Base-by-base conservation (phyloP, 768 basidiomycete species). In the Trametes coccinea region DNA sequence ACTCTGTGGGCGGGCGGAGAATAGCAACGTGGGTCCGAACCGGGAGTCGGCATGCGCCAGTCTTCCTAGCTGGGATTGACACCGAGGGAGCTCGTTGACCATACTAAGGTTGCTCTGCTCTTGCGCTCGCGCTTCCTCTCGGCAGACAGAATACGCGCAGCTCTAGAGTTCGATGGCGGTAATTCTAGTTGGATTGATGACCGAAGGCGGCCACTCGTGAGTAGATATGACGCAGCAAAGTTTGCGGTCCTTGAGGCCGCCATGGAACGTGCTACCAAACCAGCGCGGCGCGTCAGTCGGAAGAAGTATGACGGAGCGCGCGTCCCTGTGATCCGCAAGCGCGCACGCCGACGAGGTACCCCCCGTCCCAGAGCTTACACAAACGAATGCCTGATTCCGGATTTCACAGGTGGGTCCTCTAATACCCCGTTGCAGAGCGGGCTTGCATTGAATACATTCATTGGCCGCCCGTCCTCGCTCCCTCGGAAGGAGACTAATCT, bases 141-240 rank as follows among this genome's bases (percentile, higher is more conserved):
- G 53, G 63, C 54, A 46, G 27, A 37, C 45, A n/a, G n/a, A 40
- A 49, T 60, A 56, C 45, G 47, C 60, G 61, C 60, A 59, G 63
- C 63, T 49, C 60, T 53, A 64, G 61, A 53, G 62, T 62, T 67
- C 66, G 60, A 56, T 56, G 56, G 45, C 54, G 57, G 61, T 54
- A 57, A 63, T 67, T 67, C 61, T 60, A 65, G 63, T 51, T 54
- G 63, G 67, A 67, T 67, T 65, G 67, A 67, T 67, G 66, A 59
- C 61, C 67, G 64, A 59, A 49, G 51, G 46, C 39, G 43, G 54
- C 29, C 39, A 55, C 44, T 17, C 43, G 30, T 56, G 63, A 60
- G 57, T 34, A 60, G 48, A 52, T 37, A 67, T 67, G 64, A 65
- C 57, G 64, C 61, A 45, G 33, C 33, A 17, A 2, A 46, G 55